A percentile compares a stretch with the other conserved stretches of the same genome.
Evolutionary conservation across 768 basidiomycete genomes (phyloP).

Genomic region (Tulasnella sp.): DNA sequence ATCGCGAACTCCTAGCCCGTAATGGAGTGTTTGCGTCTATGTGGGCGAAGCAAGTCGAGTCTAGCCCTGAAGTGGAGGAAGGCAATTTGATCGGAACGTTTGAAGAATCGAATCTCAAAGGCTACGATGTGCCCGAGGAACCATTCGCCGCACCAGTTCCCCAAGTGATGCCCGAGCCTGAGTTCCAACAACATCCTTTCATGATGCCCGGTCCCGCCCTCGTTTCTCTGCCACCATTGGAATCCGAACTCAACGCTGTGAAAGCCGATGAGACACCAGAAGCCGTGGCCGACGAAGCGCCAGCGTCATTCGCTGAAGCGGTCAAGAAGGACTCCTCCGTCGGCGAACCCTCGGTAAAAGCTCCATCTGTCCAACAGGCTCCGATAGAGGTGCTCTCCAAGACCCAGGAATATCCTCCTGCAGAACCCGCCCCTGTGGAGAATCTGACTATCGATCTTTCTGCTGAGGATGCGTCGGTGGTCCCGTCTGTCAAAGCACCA

Average conservation of each 20-base stretch:
- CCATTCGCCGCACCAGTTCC: conserved; percentile 1
- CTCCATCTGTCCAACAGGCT: too few relatives aligned
- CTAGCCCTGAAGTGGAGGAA: conserved; percentile 42
- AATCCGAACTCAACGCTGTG: neutral
- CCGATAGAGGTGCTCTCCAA: too few relatives aligned
- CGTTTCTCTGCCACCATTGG: conserved; percentile 12
- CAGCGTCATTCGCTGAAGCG: conserved; percentile 10
- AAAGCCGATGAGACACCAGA: neutral
- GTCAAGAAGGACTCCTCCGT: conserved; percentile 8
- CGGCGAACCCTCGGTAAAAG: too few relatives aligned
- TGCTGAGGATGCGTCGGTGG: too few relatives aligned
- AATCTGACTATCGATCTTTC: too few relatives aligned
- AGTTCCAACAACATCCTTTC: conserved; percentile 3
- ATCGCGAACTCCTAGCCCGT: conserved; percentile 59
- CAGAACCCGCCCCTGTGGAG: too few relatives aligned
- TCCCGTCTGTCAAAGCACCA: too few relatives aligned
- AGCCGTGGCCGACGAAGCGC: conserved; percentile 18
- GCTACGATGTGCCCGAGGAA: neutral
- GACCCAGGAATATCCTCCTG: too few relatives aligned
- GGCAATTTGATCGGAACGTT: too few relatives aligned
- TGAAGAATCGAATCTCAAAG: too few relatives aligned
- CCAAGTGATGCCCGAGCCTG: conserved; percentile 13
- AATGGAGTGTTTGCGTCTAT: conserved; percentile 68
- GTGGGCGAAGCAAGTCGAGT: conserved; percentile 83
- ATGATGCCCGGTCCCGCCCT: conserved; percentile 14